These are phyloP conservation scores for Termitomyces sp. DNA, from an alignment of 768 basidiomycete species.

Conservation along the genomic window DNA sequence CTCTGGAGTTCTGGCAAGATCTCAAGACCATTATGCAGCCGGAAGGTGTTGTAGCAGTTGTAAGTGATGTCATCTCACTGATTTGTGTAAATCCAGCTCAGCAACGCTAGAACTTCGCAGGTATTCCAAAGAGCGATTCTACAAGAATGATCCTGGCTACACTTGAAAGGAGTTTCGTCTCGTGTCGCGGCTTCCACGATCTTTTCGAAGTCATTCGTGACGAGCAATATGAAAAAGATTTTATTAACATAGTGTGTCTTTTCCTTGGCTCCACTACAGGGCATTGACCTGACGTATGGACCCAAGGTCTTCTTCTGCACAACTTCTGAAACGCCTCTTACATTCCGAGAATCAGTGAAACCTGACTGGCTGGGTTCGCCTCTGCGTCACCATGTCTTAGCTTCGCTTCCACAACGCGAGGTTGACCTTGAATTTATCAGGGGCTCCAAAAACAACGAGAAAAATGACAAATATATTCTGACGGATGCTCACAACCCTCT, in stretches of 20 bases:
- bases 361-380: slow-evolving; percentile 68
- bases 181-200: slow-evolving; percentile 86
- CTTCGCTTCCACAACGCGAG: slow-evolving; percentile 49
- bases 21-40: slow-evolving; percentile 59
- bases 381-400: slow-evolving; percentile 59
- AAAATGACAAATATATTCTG: slow-evolving; percentile 47
- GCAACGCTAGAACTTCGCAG: slow-evolving; percentile 72
- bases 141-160: slow-evolving; percentile 69
- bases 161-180: slow-evolving; percentile 62
- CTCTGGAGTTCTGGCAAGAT: slow-evolving; percentile 77
- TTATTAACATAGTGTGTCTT: slow-evolving; percentile 69
- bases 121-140: slow-evolving; percentile 57
- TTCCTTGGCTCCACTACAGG: neutral
- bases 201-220: slow-evolving; percentile 38
- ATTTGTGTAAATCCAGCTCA: neutral
- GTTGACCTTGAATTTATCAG: slow-evolving; percentile 41
- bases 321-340: slow-evolving; percentile 43
- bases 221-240: slow-evolving; percentile 45
- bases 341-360: slow-evolving; percentile 51
- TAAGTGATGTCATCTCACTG: slow-evolving; percentile 31
- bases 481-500: slow-evolving; percentile 62
- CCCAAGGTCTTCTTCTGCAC: slow-evolving; percentile 83
- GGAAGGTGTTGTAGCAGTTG: slow-evolving; percentile 79
- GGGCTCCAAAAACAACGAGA: slow-evolving; percentile 27
- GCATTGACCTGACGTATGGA: neutral